These are phyloP conservation scores for Arabidopsis lyrata DNA, from an alignment of 441 rosid genomes.

Conservation along the genomic window DNA sequence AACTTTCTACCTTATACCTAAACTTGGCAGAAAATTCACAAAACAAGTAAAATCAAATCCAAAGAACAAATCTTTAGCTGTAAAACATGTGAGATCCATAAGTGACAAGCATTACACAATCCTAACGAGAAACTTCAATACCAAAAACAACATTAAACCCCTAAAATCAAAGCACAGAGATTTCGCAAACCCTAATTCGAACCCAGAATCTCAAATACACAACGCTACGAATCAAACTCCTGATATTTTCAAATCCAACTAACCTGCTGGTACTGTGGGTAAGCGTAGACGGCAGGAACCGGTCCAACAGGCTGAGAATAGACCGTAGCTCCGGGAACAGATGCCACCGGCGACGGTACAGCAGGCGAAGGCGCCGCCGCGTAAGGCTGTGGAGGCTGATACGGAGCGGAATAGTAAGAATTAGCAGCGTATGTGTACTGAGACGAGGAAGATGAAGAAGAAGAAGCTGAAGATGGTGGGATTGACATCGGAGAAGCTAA, in stretches of 20 bases:
- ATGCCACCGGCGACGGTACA: conserved; percentile 47
- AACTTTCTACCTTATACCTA: neutral
- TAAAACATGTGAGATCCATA: conserved; percentile 14
- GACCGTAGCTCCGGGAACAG: conserved; percentile 53
- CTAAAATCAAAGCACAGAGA: conserved; percentile 4
- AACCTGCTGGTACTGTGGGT: conserved; percentile 93
- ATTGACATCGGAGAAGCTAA: conserved; percentile 46
- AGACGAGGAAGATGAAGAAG: conserved; percentile 53
- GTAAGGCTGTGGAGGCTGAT: conserved; percentile 62
- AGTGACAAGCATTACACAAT: conserved; percentile 9
- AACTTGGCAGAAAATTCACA: neutral
- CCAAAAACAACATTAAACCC: neutral
- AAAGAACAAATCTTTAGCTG: conserved; percentile 22
- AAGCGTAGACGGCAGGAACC: conserved; percentile 61
- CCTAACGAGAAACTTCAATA: neutral
- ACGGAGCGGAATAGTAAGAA: conserved; percentile 54
- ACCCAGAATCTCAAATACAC: conserved; percentile 9
- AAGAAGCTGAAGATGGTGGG: conserved; percentile 45
- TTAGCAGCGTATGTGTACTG: conserved; percentile 50
- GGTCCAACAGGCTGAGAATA: conserved; percentile 64
- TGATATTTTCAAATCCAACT: neutral
- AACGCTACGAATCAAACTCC: conserved; percentile 17
- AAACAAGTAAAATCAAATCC: conserved; percentile 8
- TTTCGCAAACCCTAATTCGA: conserved; percentile 37
- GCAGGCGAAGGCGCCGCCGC: conserved; percentile 55